phyloP scores from a whole-genome alignment of 768 basidiomycete species.

The Boletus eberwhitei region DNA sequence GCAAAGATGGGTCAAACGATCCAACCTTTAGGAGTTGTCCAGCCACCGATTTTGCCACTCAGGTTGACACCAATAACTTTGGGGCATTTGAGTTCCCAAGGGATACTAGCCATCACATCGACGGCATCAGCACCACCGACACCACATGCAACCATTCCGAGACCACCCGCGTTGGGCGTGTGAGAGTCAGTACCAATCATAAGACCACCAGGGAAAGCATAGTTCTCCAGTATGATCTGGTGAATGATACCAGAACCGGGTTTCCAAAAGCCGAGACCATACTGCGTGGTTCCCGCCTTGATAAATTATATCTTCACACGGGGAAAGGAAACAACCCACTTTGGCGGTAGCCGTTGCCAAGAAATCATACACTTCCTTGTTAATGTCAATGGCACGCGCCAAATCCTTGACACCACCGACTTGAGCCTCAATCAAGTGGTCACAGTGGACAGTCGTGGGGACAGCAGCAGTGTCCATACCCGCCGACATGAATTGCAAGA shows the following conservation, averaged over 20 bases:
- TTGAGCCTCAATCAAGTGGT: constrained; percentile 98
- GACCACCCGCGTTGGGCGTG: constrained; percentile 98
- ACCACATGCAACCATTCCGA: constrained; percentile 99
- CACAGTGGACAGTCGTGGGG: constrained; percentile 98
- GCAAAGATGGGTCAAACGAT: not conserved
- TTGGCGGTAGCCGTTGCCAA: constrained; percentile 95
- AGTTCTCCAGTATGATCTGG: constrained; percentile 99
- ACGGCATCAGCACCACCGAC: constrained; percentile 99
- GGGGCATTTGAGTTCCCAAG: constrained; percentile 99
- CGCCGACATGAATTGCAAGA: constrained; percentile 99
- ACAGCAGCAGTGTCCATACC: constrained; percentile 98
- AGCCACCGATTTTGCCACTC: constrained; percentile 91
- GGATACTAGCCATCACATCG: constrained; percentile 96
- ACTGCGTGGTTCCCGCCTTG: constrained; percentile 41
- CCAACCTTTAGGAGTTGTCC: constrained; percentile 96
- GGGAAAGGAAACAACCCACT: constrained; percentile 37
- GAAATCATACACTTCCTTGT: constrained; percentile 99
- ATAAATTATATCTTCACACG: not conserved
- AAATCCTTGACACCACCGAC: constrained; percentile 92
- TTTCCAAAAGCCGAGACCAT: constrained; percentile 99
- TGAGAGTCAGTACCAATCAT: constrained; percentile 99
- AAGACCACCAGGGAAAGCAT: constrained; percentile 97
- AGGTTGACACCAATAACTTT: constrained; percentile 98
- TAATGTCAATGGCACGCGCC: constrained; percentile 84
- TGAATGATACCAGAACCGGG: constrained; percentile 99